Evolutionary conservation across 2,329 filamentous ascomycete genomes (phyloP).

Genomic region (Exserohilum turcica): DNA sequence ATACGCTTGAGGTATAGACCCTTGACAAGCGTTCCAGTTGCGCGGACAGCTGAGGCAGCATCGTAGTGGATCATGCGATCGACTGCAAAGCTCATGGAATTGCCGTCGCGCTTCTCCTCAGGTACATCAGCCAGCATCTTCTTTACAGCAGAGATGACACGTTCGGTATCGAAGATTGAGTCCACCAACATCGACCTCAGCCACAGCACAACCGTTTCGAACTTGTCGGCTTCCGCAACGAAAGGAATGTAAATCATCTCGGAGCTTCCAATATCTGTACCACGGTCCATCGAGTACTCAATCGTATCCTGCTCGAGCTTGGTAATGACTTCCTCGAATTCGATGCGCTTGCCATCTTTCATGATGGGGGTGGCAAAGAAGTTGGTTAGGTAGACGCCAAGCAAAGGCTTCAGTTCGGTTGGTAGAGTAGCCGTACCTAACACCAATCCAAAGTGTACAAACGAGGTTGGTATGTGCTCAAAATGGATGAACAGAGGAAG

Average conservation of each 20-base stretch:
- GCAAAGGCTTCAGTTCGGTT: conserved; percentile 79
- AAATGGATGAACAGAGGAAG: conserved; percentile 94
- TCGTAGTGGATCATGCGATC: conserved; percentile 80
- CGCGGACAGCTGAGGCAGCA: conserved; percentile 75
- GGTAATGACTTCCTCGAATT: conserved; percentile 91
- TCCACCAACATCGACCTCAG: conserved; percentile 85
- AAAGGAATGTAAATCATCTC: conserved; percentile 84
- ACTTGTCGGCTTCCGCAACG: conserved; percentile 87
- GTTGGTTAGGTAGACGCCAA: conserved; percentile 84
- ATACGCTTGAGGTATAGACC: conserved; percentile 85
- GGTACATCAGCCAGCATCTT: conserved; percentile 92
- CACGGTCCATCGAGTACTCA: conserved; percentile 74
- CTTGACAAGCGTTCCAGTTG: conserved; percentile 82
- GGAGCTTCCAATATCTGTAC: conserved; percentile 71
- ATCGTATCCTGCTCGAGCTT: conserved; percentile 91
- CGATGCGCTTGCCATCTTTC: conserved; percentile 74
- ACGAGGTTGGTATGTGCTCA: conserved; percentile 90
- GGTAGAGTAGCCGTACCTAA: conserved; percentile 79
- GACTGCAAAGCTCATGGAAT: conserved; percentile 65
- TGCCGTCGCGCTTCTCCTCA: conserved; percentile 85
- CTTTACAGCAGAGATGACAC: conserved; percentile 66
- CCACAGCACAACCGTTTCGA: conserved; percentile 80
- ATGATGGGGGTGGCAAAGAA: conserved; percentile 93
- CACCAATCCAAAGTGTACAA: conserved; percentile 82
- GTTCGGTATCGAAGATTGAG: conserved; percentile 79